A percentile compares a stretch with the other conserved stretches of the same genome.
Conservation (phyloP, 2,329 filamentous ascomycete species). For the Diaporthe eres region DNA sequence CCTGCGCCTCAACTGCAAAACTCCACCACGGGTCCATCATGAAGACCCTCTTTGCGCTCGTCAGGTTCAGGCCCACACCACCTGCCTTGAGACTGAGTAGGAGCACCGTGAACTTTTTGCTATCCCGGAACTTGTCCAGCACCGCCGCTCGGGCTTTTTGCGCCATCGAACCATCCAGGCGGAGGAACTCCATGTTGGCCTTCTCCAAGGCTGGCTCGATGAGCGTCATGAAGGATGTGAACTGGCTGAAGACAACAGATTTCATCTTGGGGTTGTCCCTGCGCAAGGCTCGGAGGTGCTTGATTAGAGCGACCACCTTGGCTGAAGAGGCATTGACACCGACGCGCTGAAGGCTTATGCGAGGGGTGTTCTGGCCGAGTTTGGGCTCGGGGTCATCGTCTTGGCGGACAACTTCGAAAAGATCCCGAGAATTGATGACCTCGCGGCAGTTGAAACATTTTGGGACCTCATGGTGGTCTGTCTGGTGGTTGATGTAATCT, state of each 20-base stretch:
- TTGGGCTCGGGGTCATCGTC: slow-evolving; percentile 68
- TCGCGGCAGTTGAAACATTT: slow-evolving; percentile 94
- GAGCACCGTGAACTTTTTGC: slow-evolving; percentile 77
- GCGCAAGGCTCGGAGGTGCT: slow-evolving; percentile 79
- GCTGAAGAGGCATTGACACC: slow-evolving; percentile 81
- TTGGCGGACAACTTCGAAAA: slow-evolving; percentile 93
- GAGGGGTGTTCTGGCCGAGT: slow-evolving; percentile 57
- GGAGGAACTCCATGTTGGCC: slow-evolving; percentile 83
- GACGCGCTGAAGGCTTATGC: slow-evolving; percentile 73
- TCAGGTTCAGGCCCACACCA: slow-evolving; percentile 94
- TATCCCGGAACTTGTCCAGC: slow-evolving; percentile 77
- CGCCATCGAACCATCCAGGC: slow-evolving; percentile 90
- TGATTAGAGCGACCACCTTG: slow-evolving; percentile 86
- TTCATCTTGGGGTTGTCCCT: slow-evolving; percentile 79
- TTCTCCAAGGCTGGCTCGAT: slow-evolving; percentile 85
- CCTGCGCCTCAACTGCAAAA: slow-evolving; percentile 95
- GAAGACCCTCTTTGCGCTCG: slow-evolving; percentile 88
- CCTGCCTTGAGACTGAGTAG: slow-evolving; percentile 90
- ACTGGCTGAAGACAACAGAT: slow-evolving; percentile 96
- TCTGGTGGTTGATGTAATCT: slow-evolving; percentile 90
- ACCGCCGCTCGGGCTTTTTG: slow-evolving; percentile 88
- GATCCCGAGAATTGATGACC: slow-evolving; percentile 82
- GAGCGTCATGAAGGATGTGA: slow-evolving; percentile 94
- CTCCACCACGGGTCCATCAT: slow-evolving; percentile 99
- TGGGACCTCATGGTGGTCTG: slow-evolving; percentile 80